Base-by-base conservation (phyloP, 345 rosid genomes). In the Rhodamnia rubescens region DNA sequence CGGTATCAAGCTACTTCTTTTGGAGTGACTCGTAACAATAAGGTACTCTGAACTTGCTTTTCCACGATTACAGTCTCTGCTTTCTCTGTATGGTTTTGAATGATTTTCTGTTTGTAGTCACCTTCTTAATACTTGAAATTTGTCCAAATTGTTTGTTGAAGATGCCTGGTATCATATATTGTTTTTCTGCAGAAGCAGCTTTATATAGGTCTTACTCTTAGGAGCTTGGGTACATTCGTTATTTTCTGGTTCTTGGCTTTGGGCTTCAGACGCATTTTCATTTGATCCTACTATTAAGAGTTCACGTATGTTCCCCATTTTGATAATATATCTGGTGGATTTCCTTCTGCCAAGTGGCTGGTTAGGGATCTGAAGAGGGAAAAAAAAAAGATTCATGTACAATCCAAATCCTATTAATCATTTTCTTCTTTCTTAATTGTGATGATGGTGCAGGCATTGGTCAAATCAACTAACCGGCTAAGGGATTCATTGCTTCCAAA, bases 1-100 rank as follows among this genome's bases (percentile, higher is more conserved):
- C 97, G 99, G 36, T 95, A 92, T 88, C 99, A 95, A 87, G 99
- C 97, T 85, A 96, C 99, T 85, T 96, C 99, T 11, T 95, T 94
- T 91, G 98, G 98, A 85, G 90, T 92, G 87, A 89, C 99, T 83
- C 92, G 98, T 84, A 98, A 95, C 88, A 98, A 98, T 90, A 98
- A 96, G 99, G 99, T 96, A 64, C 85, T 57, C 57, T n/a, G 40
- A 51, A 85, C 15, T 21, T 50, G 44, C 20, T 44, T 51, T 49
- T 83, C 24, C 75, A 42, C 32, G 50, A 29, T 86, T 51, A 24
- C 11, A 29, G 14, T 82, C 29, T 86, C 84, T 47, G 32, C 47
- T 53, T 54, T 57, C 52, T 24, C 15, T 32, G 51, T 57, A 47
- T 22, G 75, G 75, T 47, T 57, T 57, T 40, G 59, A 20, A 54